Evolutionary conservation across 768 basidiomycete genomes (phyloP), one percentile per base, ranked within the genome.

Genomic region (Boletales sp.): DNA sequence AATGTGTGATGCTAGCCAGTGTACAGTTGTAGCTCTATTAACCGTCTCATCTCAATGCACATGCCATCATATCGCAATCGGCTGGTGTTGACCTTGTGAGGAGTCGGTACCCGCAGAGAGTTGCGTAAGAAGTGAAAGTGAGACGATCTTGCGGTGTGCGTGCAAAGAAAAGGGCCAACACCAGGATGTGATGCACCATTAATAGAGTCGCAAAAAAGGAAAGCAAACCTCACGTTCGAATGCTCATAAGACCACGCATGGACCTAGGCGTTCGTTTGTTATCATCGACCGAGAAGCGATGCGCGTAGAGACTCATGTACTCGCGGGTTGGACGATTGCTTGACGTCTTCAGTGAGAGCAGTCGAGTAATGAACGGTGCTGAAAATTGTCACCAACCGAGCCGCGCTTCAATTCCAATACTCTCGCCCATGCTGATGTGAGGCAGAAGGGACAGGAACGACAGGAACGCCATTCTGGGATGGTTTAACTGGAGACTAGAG

Each of bases 401-500:
- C 55, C 1, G 59, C 54, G 43, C 38, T 55, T 27, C 24, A 27
- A 27, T 27, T 6, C 61, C 43, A 2, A 63, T 59, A 7, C 56
- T 54, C n/a, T 46, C 53, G 1, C 62, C 65, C 0, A 70, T 64
- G 19, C 59, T 50, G 5, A 60, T 32, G 7, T 72, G 49, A 5
- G 40, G 43, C 2, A 71, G 72, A 0, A 75, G 51, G 0, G 74
- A 56, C 2, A 69, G 50, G 7, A 74, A 47, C 1, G 64, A 64
- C 8, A 67, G 43, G 19, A 73, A 53, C 0, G 64, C 55, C 0
- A 70, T 71, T 6, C 60, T 41, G 9, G 73, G 54, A 37, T 67
- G 50, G 47, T 74, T 73, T 17, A 70, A 62, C 44, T 74, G 72
- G 11, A 75, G 48, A 1, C 70, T 72, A 6, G 2, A 0, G n/a